A percentile compares a stretch with the other conserved stretches of the same genome.
Evolutionary conservation across 805 yeast species (phyloP).

Genomic region (Hanseniaspora valbyensis): DNA sequence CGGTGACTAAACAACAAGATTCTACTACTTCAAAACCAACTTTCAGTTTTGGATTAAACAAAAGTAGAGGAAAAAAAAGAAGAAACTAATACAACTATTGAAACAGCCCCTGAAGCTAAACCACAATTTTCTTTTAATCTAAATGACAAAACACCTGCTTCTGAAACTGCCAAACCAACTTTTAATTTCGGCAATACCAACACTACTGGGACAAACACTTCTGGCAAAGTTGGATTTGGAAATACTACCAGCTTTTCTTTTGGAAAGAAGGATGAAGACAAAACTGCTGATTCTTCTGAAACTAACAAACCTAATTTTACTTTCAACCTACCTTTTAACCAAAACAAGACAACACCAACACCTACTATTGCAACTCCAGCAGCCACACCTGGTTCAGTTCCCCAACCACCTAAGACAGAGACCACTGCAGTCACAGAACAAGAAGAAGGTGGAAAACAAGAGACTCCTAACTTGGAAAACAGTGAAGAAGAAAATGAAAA

Average conservation of each 20-base stretch:
- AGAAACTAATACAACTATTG: background rate
- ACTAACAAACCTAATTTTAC: conserved; percentile 25
- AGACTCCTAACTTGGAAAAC: conserved; percentile 37
- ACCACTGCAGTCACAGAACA: conserved; percentile 28
- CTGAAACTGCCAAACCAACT: conserved; percentile 18
- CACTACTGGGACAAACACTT: background rate
- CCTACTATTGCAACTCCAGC: conserved; percentile 19
- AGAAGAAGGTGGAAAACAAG: conserved; percentile 36
- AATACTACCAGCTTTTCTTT: conserved; percentile 12
- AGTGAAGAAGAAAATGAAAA: conserved; percentile 81
- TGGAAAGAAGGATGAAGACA: conserved; percentile 11
- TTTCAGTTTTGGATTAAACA: background rate
- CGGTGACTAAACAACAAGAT: no score
- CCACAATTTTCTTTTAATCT: conserved; percentile 22
- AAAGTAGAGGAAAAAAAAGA: background rate
- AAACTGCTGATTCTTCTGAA: conserved; percentile 10
- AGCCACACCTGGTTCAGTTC: background rate
- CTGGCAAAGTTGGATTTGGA: conserved; percentile 22
- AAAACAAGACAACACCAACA: no score
- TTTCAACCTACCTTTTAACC: conserved; percentile 28
- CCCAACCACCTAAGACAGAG: no score
- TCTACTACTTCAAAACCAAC: background rate
- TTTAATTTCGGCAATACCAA: conserved; percentile 19
- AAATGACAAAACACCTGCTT: conserved; percentile 15
- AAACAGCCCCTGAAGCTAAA: conserved; percentile 4